These are phyloP conservation scores for Brettanomyces nanus DNA, from an alignment of 805 yeast species.

Conservation along the genomic window DNA sequence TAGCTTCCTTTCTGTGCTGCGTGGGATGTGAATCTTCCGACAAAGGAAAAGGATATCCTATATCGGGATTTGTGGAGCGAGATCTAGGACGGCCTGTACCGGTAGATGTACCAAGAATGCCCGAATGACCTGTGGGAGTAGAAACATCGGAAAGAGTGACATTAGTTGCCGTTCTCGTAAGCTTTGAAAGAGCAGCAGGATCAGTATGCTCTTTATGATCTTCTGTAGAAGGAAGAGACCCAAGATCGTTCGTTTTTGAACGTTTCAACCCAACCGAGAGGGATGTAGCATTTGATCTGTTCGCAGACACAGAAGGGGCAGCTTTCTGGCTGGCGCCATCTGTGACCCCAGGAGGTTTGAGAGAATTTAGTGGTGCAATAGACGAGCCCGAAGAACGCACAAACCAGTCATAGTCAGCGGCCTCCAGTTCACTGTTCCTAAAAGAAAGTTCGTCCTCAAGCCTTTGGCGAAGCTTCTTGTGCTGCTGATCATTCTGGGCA, in stretches of 20 bases:
- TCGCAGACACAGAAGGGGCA: slow-evolving; percentile 18
- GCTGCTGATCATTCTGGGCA: slow-evolving; percentile 14
- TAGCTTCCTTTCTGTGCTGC: slow-evolving; percentile 8
- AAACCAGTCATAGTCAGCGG: slow-evolving; percentile 26
- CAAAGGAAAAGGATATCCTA: background rate
- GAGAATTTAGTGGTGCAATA: slow-evolving; percentile 9
- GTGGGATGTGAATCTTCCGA: background rate
- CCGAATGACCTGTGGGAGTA: background rate
- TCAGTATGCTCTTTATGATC: background rate
- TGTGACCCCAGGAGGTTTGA: slow-evolving; percentile 21
- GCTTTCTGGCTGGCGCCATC: slow-evolving; percentile 19
- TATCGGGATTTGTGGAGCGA: background rate
- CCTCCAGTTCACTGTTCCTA: slow-evolving; percentile 13
- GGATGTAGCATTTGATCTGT: slow-evolving; percentile 8
- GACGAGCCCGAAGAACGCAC: slow-evolving; percentile 9
- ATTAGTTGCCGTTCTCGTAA: slow-evolving; percentile 24
- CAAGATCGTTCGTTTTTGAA: slow-evolving; percentile 19
- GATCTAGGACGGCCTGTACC: no score
- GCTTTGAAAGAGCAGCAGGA: slow-evolving; percentile 6
- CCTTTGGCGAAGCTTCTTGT: slow-evolving; percentile 21
- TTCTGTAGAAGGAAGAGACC: background rate
- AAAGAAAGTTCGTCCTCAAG: slow-evolving; percentile 21
- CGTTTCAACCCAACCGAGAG: slow-evolving; percentile 12
- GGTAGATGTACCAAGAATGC: background rate
- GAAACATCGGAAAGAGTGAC: slow-evolving; percentile 14